Evolutionary conservation across 345 rosid genomes (phyloP).

Genomic region (Theobroma cacao): DNA sequence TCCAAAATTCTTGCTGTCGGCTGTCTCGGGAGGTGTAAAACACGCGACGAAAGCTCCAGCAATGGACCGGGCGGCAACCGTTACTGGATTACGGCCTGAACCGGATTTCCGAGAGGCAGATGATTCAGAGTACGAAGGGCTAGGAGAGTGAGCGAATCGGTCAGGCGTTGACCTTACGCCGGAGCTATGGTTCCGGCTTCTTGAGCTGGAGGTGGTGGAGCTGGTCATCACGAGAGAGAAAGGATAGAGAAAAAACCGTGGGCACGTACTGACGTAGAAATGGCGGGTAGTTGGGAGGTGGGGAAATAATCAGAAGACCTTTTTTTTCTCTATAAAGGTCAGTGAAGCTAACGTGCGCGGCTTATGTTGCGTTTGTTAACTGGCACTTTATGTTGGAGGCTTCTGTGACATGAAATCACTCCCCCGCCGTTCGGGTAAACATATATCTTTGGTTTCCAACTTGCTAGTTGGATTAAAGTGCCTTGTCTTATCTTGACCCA

Average conservation of each 20-base stretch:
- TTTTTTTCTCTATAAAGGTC: background rate
- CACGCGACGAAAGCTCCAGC: slow-evolving; percentile 59
- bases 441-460: background rate
- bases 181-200: slow-evolving; percentile 39
- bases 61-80: slow-evolving; percentile 42
- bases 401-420: background rate
- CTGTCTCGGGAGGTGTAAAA: slow-evolving; percentile 67
- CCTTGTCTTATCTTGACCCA: background rate
- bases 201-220: slow-evolving; percentile 11
- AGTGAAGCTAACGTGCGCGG: slow-evolving; percentile 7
- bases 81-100: slow-evolving; percentile 33
- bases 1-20: slow-evolving; percentile 24
- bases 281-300: slow-evolving; percentile 17
- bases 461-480: background rate
- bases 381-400: background rate
- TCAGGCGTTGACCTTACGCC: slow-evolving; percentile 41
- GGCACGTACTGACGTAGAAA: background rate
- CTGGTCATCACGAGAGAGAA: slow-evolving; percentile 17
- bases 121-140: slow-evolving; percentile 32
- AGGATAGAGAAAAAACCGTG: slow-evolving; percentile 4
- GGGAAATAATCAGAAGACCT: background rate
- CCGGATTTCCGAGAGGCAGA: slow-evolving; percentile 34
- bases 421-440: background rate
- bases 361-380: background rate
- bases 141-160: slow-evolving; percentile 27